Percentiles rank a stretch among this genome's conserved stretches.
Conservation (phyloP, 305 asterid genomes). For the Rubia balearica region DNA sequence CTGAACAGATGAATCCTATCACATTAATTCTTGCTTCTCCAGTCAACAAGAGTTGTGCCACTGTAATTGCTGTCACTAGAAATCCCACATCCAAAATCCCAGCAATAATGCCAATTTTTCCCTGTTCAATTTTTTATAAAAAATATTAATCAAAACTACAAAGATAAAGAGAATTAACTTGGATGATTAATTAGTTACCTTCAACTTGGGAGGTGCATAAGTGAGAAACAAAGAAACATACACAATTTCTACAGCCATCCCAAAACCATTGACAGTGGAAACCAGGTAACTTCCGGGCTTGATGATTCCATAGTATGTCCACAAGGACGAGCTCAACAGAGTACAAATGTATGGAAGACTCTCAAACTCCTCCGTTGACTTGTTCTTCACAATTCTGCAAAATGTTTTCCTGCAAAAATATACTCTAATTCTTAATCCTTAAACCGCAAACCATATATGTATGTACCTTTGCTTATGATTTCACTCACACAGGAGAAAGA, state of each 20-base stretch:
- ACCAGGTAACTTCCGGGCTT: slow-evolving; percentile 61
- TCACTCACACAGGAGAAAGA: slow-evolving; percentile 68
- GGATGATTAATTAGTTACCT: slow-evolving; percentile 21
- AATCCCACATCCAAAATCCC: slow-evolving; percentile 44
- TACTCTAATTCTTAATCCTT: not conserved
- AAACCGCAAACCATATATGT: no score
- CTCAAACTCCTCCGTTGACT: slow-evolving; percentile 65
- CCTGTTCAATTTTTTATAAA: slow-evolving; percentile 29
- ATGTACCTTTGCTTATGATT: no score
- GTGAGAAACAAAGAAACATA: slow-evolving; percentile 44
- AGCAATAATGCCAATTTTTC: slow-evolving; percentile 23
- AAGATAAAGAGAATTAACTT: no score
- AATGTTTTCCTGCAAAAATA: slow-evolving; percentile 48
- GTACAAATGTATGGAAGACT: slow-evolving; percentile 67
- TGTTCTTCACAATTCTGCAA: slow-evolving; percentile 37
- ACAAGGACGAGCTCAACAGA: slow-evolving; percentile 40
- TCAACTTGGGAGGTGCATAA: slow-evolving; percentile 39
- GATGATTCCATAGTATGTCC: slow-evolving; percentile 64
- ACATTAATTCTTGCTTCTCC: slow-evolving; percentile 43
- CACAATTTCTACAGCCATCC: slow-evolving; percentile 35
- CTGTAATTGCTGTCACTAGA: slow-evolving; percentile 27
- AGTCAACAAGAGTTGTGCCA: slow-evolving; percentile 26
- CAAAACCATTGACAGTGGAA: slow-evolving; percentile 63
- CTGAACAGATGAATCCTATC: slow-evolving; percentile 46
- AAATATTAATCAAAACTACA: not conserved